A percentile compares a stretch with the other conserved stretches of the same genome.
phyloP scores from a whole-genome alignment of 352 stramenopile genomes.

The Phytophthora multivora region DNA sequence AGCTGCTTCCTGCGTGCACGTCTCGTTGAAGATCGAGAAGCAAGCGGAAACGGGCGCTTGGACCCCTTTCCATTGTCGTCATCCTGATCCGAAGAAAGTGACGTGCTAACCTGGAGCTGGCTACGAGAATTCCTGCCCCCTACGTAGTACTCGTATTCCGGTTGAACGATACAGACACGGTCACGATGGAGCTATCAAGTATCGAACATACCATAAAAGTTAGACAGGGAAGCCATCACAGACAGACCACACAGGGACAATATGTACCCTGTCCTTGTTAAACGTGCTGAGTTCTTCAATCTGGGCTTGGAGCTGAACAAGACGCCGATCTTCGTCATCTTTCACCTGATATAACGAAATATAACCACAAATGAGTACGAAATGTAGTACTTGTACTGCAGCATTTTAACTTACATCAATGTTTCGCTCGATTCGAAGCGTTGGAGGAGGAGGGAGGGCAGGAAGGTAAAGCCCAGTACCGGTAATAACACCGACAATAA shows the following conservation, averaged over 20 bases:
- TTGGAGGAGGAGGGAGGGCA: slow-evolving; percentile 93
- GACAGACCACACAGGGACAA: not conserved
- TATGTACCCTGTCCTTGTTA: slow-evolving; percentile 78
- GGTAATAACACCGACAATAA: slow-evolving; percentile 92
- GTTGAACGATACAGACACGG: slow-evolving; percentile 61
- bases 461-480: slow-evolving; percentile 93
- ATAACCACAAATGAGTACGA: not conserved
- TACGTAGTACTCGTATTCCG: slow-evolving; percentile 57
- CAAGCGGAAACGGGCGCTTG: slow-evolving; percentile 42
- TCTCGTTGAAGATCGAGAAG: slow-evolving; percentile 32
- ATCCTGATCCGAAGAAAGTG: slow-evolving; percentile 32
- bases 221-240: not conserved
- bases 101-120: slow-evolving; percentile 30
- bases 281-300: slow-evolving; percentile 89
- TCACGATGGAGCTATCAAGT: slow-evolving; percentile 55
- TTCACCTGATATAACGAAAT: slow-evolving; percentile 61
- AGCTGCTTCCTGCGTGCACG: slow-evolving; percentile 44
- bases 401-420: slow-evolving; percentile 78
- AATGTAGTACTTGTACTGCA: not conserved
- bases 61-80: slow-evolving; percentile 52
- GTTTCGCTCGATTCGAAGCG: slow-evolving; percentile 94
- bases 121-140: slow-evolving; percentile 36
- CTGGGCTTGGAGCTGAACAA: slow-evolving; percentile 93
- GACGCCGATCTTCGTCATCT: slow-evolving; percentile 93
- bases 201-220: not conserved